Evolutionary conservation across 73 alveolate genomes (phyloP).

Genomic region (Tetrahymena thermophila): DNA sequence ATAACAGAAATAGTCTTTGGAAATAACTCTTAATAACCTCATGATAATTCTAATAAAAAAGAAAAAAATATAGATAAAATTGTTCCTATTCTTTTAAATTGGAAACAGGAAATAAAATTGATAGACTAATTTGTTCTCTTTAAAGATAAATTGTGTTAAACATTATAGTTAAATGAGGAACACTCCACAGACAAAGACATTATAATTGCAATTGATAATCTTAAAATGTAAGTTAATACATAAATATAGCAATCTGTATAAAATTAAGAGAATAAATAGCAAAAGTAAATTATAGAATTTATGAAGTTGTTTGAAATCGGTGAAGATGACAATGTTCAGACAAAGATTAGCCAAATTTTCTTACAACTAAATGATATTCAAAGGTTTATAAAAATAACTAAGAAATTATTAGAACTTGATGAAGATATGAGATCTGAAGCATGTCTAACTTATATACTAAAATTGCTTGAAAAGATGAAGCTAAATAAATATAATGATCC

Average conservation of each 20-base stretch:
- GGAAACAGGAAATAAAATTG: conserved; percentile 19
- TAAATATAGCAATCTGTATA: not conserved
- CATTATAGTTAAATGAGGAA: not conserved
- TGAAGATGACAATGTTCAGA: conserved; percentile 16
- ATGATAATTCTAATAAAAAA: conserved; percentile 3
- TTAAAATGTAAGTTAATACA: not conserved
- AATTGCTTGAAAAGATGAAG: conserved; percentile 23
- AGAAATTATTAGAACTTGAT: conserved; percentile 28
- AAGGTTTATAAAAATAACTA: conserved; percentile 16
- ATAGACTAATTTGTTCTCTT: conserved; percentile 21
- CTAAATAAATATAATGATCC: conserved; percentile 14
- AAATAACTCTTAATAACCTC: not conserved
- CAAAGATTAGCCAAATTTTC: conserved; percentile 16
- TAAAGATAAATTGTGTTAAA: conserved; percentile 3
- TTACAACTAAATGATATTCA: conserved; percentile 11
- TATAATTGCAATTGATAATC: not conserved
- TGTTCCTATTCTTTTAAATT: not conserved
- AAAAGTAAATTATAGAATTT: not conserved
- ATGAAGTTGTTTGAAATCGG: conserved; percentile 8
- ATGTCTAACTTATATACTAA: conserved; percentile 19
- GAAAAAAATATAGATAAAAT: conserved; percentile 16
- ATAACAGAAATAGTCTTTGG: conserved; percentile 26
- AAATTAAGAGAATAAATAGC: not conserved
- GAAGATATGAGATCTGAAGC: conserved; percentile 40
- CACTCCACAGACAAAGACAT: conserved; percentile 26